Evolutionary conservation across 2,329 filamentous ascomycete genomes (phyloP).

Genomic region (Scytalidium lignicola): DNA sequence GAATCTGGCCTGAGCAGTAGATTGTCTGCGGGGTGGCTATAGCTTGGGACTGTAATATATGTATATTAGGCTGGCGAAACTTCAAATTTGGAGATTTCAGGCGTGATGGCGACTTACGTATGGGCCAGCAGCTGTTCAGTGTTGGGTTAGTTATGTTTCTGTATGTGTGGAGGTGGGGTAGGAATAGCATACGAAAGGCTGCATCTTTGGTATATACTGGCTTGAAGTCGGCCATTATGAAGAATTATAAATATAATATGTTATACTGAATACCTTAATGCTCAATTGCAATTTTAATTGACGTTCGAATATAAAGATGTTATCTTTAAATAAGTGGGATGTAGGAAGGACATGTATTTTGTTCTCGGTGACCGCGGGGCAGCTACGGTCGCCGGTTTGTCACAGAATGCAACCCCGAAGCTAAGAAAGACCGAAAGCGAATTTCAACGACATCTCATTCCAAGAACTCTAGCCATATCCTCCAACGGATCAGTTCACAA

Average conservation of each 20-base stretch:
- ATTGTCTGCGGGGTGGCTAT: constrained; percentile 60
- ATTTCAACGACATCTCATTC: constrained; percentile 25
- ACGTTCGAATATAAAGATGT: neutral
- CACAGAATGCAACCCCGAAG: neutral
- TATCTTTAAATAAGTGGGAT: neutral
- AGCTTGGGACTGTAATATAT: constrained; percentile 49
- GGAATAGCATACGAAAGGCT: constrained; percentile 25
- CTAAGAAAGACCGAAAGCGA: neutral
- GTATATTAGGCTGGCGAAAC: neutral
- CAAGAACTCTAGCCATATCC: constrained; percentile 10
- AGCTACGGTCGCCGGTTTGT: neutral
- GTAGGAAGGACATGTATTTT: no score
- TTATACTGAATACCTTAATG: no score
- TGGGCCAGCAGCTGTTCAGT: constrained; percentile 20
- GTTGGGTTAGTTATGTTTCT: constrained; percentile 5
- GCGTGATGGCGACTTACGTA: constrained; percentile 13
- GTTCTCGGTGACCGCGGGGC: no score
- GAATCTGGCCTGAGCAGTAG: constrained; percentile 57
- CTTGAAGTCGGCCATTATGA: constrained; percentile 27
- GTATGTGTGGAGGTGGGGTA: neutral
- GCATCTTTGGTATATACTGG: constrained; percentile 28
- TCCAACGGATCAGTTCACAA: constrained; percentile 10
- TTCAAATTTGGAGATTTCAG: constrained; percentile 1
- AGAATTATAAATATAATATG: neutral
- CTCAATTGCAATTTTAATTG: no score